Evolutionary conservation across 2,329 filamentous ascomycete species (phyloP).

Genomic region (Fusarium sp.): DNA sequence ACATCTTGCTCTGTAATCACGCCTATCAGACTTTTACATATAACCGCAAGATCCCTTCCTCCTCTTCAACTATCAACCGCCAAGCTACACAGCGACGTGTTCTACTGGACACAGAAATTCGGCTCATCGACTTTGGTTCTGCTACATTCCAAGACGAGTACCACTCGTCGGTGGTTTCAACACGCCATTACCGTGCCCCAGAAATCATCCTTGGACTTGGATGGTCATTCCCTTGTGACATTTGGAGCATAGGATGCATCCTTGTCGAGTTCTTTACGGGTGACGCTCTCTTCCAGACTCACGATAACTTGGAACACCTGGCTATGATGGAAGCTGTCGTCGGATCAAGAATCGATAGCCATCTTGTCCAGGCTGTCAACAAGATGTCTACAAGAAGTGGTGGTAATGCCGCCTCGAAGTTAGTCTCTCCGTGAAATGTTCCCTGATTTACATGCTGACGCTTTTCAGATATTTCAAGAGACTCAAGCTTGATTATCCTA

Average conservation of each 20-base stretch:
- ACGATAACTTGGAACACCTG: conserved; percentile 76
- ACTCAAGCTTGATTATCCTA: conserved; percentile 71
- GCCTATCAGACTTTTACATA: conserved; percentile 76
- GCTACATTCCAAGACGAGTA: conserved; percentile 79
- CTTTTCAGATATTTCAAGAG: conserved; percentile 70
- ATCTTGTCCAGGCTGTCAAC: conserved; percentile 60
- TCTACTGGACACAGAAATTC: conserved; percentile 73
- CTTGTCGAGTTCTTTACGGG: conserved; percentile 77
- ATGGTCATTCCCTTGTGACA: conserved; percentile 77
- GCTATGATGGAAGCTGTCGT: conserved; percentile 81
- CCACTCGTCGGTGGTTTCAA: conserved; percentile 76
- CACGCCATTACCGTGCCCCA: conserved; percentile 74
- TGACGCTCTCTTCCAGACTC: conserved; percentile 76
- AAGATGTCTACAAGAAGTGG: conserved; percentile 65
- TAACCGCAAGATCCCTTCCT: conserved; percentile 74
- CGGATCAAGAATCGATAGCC: conserved; percentile 64
- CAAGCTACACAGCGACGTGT: conserved; percentile 72
- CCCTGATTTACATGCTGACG: conserved; percentile 38
- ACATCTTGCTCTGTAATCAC: conserved; percentile 73
- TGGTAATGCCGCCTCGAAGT: conserved; percentile 73
- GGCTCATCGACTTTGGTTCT: conserved; percentile 76
- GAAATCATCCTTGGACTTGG: conserved; percentile 76
- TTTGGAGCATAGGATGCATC: conserved; percentile 79
- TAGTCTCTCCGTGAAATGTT: conserved; percentile 38
- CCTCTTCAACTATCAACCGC: conserved; percentile 66